Percentiles rank a stretch among this genome's conserved stretches.
phyloP scores from a whole-genome alignment of 2,329 filamentous ascomycete species.

The Trichoderma atroviride region DNA sequence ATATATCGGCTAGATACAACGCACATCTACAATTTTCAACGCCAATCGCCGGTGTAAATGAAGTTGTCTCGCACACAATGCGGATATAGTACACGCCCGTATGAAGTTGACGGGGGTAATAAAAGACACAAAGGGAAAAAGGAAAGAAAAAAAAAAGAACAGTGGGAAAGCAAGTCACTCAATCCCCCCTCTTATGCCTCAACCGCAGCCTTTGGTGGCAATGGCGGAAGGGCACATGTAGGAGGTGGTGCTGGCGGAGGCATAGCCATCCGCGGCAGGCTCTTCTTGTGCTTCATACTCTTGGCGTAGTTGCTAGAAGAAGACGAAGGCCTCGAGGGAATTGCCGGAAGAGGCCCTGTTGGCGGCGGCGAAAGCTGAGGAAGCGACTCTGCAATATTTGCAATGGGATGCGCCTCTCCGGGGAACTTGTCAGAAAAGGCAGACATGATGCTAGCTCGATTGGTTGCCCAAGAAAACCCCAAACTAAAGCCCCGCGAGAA shows the following conservation, averaged over 20 bases:
- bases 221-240: constrained; percentile 56
- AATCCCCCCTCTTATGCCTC: constrained; percentile 26
- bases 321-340: constrained; percentile 35
- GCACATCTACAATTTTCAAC: neutral
- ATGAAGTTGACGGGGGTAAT: neutral
- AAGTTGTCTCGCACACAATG: neutral
- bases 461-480: constrained; percentile 30
- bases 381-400: constrained; percentile 28
- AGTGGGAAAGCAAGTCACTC: neutral
- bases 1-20: neutral
- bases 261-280: constrained; percentile 53
- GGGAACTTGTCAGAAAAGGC: constrained; percentile 34
- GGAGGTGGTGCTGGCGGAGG: constrained; percentile 57
- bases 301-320: constrained; percentile 26
- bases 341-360: constrained; percentile 37
- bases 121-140: neutral
- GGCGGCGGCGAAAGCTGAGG: constrained; percentile 37
- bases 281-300: constrained; percentile 45
- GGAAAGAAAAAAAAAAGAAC: neutral
- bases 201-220: constrained; percentile 30
- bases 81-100: neutral
- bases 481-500: constrained; percentile 18
- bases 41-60: constrained; percentile 10
- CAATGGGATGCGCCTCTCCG: constrained; percentile 28
- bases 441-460: constrained; percentile 37